Conservation (phyloP, 108 stramenopile genomes). For the Skeletonema menzelii region DNA sequence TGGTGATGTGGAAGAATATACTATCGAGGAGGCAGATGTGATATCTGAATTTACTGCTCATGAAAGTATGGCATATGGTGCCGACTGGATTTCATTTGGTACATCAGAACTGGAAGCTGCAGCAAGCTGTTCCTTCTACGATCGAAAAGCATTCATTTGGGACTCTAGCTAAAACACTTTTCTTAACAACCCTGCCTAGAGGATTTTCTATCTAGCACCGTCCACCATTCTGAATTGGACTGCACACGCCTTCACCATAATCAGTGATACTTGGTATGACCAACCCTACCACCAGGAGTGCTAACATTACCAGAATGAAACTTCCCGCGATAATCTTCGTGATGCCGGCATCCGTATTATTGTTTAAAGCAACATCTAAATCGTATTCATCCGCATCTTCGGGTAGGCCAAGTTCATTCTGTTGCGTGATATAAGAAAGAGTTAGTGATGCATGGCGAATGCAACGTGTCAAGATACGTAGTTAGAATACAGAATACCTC, state of each 20-base stretch:
- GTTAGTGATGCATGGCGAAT: no score
- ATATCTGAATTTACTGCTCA: conserved; percentile 64
- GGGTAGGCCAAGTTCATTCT: conserved; percentile 68
- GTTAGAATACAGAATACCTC: not conserved
- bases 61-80: conserved; percentile 88
- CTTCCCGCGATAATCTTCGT: conserved; percentile 89
- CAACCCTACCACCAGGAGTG: conserved; percentile 72
- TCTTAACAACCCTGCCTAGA: not conserved
- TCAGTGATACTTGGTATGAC: conserved; percentile 72
- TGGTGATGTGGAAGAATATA: conserved; percentile 1
- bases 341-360: conserved; percentile 82
- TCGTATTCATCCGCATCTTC: conserved; percentile 91
- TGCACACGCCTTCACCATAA: conserved; percentile 86
- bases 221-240: conserved; percentile 73
- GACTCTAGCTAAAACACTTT: conserved; percentile 16
- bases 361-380: conserved; percentile 65
- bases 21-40: conserved; percentile 16
- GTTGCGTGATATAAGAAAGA: not conserved
- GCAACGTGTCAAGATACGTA: no score
- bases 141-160: conserved; percentile 68
- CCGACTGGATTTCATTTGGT: conserved; percentile 71
- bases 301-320: conserved; percentile 72
- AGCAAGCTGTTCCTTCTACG: conserved; percentile 87
- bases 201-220: conserved; percentile 49
- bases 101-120: conserved; percentile 44